Base-by-base conservation (phyloP, 345 rosid genomes). In the Brassica incana region DNA sequence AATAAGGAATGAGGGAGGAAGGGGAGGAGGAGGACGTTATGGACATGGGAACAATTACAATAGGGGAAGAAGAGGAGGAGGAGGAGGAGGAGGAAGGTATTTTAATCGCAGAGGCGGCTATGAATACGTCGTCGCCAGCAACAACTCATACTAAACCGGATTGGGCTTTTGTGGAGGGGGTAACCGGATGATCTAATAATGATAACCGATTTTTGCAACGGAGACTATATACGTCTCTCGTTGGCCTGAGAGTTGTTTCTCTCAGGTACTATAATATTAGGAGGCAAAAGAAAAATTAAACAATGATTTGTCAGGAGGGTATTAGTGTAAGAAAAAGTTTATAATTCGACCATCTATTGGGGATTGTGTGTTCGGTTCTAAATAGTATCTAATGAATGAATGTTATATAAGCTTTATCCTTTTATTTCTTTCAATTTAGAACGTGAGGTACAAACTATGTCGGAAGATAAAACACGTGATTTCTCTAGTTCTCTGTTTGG, bases 111-210 rank as follows among this genome's bases (percentile, higher is more conserved):
- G 33, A 60, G 64, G 66, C 16, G 71, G 82, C 59, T 68, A 35
- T 79, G 78, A 68, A 2, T 50, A 48, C 7, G 64, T 74, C 4
- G 63, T 67, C 23, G 59, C 27, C 33, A 67, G 14, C 38, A 2
- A 14, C 82, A 62, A 62, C 48, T n/a, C 74, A 5, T 79, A 74
- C 48, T 79, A 74, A 74, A 79, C 71, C 60, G 75, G 78, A 68
- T 45, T 61, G 23, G 48, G 63, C 7, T 59, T 43, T 32, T 14
- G 69, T 72, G 64, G 74, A 0, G 36, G 68, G n/a, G 32, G 52
- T 10, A 65, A 35, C 63, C 40, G 65, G 79, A 70, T 32, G 56
- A 63, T 5, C 60, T 43, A 62, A 43, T 43, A 62, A 43, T 73
- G 52, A 62, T 45, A 15, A 33, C 2, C 36, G 72, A 40, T 63